Conservation (phyloP, 768 basidiomycete genomes). For the Agaricus subrufescens region DNA sequence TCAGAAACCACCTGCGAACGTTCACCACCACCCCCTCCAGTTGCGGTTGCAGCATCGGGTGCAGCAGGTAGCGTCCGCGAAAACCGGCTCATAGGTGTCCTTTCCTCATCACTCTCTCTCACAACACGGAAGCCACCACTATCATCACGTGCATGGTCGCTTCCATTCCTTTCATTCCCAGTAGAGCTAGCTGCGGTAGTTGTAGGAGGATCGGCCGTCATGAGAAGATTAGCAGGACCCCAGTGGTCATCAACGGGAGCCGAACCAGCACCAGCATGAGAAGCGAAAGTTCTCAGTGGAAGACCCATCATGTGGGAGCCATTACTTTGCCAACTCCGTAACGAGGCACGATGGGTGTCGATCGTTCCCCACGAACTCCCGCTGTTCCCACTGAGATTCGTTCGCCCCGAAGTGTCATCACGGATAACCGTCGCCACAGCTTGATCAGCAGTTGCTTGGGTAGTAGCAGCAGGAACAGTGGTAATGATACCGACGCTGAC, state of each 20-base stretch:
- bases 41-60: not conserved
- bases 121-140: slow-evolving; percentile 1
- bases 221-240: not conserved
- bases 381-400: too few species aligned
- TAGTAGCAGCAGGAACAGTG: not conserved
- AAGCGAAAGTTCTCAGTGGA: not conserved
- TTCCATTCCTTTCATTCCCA: not conserved
- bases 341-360: not conserved
- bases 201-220: not conserved
- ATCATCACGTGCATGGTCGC: not conserved
- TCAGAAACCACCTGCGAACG: not conserved
- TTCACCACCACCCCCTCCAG: not conserved
- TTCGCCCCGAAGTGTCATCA: too few species aligned
- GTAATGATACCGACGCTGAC: not conserved
- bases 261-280: not conserved
- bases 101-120: slow-evolving; percentile 11
- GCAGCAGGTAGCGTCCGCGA: not conserved
- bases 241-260: not conserved
- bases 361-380: slow-evolving; percentile 4
- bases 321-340: slow-evolving; percentile 5
- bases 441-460: not conserved
- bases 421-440: too few species aligned
- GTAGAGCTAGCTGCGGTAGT: not conserved
- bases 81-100: slow-evolving; percentile 8
- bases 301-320: not conserved